Evolutionary conservation across 306 rosid species (phyloP), one percentile per base, ranked within the genome.

Genomic region (Corylus avellana): DNA sequence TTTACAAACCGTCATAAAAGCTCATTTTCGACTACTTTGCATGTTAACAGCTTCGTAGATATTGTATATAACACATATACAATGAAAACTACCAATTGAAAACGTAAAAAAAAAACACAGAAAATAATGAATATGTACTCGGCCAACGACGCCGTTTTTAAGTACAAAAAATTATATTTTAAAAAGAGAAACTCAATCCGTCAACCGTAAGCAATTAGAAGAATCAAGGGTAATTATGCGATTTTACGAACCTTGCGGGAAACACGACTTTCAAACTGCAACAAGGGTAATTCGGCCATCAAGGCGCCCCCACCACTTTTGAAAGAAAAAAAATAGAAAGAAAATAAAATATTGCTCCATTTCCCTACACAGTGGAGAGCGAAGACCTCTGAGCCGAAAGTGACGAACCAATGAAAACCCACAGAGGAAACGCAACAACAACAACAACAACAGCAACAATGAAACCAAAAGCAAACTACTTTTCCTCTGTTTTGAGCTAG

Each of bases 401-500:
- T 88, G 94, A 93, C 89, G 92, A 89, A 64, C 91, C 91, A 93
- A 91, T 93, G 89, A 74, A 82, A 86, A 66, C 80, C 67, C 66
- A 73, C 74, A 80, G 78, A 78, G 88, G 78, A 81, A 85, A 70
- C 83, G 77, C 79, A 78, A 80, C 79, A 68, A 68, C 79, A 78
- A 14, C 79, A 72, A 32, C 82, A 73, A 66, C 84, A 80, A 58
- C 32, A 77, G 13, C 74, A 78, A 66, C 58, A 71, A 27, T 32
- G 35, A 58, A 71, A 79, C 47, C 44, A 68, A 77, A 81, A 71
- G 51, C 76, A 66, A 73, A 20, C 3, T 50, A n/a, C 69, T 77
- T 75, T 80, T 35, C 63, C 75, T 74, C 63, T 81, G 72, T 82
- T 83, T 44, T 59, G 14, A 55, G 74, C 75, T 82, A 85, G 81